Base-by-base conservation (phyloP, 345 rosid genomes). In the Abelmoschus esculentus region DNA sequence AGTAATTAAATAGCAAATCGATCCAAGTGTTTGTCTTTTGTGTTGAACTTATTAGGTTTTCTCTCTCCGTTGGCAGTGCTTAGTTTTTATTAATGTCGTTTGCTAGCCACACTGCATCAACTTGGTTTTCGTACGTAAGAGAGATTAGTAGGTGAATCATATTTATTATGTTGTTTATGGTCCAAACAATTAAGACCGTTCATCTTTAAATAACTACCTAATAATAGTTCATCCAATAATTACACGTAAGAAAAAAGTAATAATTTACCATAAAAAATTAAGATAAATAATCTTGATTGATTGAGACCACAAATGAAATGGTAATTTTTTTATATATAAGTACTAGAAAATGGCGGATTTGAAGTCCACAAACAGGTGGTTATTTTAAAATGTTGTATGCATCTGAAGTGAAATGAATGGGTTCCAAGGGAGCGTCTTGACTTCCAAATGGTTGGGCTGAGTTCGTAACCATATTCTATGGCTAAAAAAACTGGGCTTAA, bases 1-100 rank as follows among this genome's bases (percentile, higher is more conserved):
- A 54, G 19, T 19, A 19, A 18, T 54, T 18, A 54, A 54, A 54
- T 10, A 8, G 13, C 60, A 55, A 22, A 55, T 22, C 31, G 60
- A 55, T 19, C 6, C 32, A 55, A 49, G 42, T 47, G 42, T 29
- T 55, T 67, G 60, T 67, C 70, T 2, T 67, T 67, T 67, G 29
- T 52, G 70, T 32, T 31, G 60, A 14, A 9, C 29, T 50, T 50
- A 9, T 67, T 50, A 31, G 70, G 60, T 50, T 67, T 6, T 50
- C 44, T 65, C 59, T 50, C 59, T 67, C 59, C 59, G 34, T 67
- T 29, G 70, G 44, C 28, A 15, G 7, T 66, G 4, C 6, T 42
- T 52, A 7, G 7, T 32, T 44, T 59, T 64, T 44, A 18, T 63
- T 63, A 38, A 17, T 40, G 50, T 50, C 17, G 50, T 50, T 10